Conservation (phyloP, 306 rosid genomes). For the Malus asiatica region DNA sequence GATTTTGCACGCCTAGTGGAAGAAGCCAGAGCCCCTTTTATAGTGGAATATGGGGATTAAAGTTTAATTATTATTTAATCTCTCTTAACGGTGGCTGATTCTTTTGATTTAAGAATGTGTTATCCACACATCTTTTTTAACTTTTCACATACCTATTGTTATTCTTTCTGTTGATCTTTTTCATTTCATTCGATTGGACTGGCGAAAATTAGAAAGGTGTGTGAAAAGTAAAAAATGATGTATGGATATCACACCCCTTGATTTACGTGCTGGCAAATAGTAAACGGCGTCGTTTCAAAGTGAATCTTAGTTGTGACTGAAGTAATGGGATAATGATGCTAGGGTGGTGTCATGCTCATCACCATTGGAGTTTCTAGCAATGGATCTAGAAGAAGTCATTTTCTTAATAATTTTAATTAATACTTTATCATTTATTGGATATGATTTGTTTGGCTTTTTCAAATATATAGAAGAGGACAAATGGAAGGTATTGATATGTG, state of each 20-base stretch:
- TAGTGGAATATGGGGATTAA: not conserved
- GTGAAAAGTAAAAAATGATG: too few species aligned
- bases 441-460: not conserved
- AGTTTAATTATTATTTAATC: not conserved
- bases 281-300: slow-evolving; percentile 1
- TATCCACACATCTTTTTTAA: too few species aligned
- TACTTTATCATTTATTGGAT: not conserved
- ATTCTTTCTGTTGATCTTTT: too few species aligned
- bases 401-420: not conserved
- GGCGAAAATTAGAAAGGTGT: too few species aligned
- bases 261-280: not conserved
- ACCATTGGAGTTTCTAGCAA: slow-evolving; percentile 32
- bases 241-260: not conserved
- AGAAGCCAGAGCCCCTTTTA: slow-evolving; percentile 7
- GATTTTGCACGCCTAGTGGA: not conserved
- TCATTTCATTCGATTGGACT: fast-evolving
- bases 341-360: slow-evolving; percentile 81
- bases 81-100: not conserved
- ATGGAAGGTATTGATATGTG: not conserved
- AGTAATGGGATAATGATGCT: slow-evolving; percentile 43
- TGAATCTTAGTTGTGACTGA: not conserved
- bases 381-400: slow-evolving; percentile 32
- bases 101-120: not conserved
- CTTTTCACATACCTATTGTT: too few species aligned
- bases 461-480: not conserved